Base-by-base conservation (phyloP, 306 rosid genomes). In the Citrullus colocynthis region DNA sequence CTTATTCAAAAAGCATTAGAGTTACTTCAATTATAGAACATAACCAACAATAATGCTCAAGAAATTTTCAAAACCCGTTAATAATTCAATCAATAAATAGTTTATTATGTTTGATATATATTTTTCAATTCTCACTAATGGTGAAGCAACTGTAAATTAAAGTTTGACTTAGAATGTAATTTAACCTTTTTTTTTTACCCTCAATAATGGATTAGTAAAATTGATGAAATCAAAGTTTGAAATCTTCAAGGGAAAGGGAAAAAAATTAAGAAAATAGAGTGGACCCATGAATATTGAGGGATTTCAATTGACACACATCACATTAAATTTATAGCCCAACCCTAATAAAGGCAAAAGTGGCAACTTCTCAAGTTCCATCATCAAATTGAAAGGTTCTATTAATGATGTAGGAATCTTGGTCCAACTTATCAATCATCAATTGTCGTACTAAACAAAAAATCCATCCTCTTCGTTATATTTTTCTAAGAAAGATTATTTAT, bases 401-500 rank as follows among this genome's bases (percentile, higher is more conserved):
- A 66, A 39, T 34, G 21, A 64, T 64, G 42, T 60, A 30, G 20
- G 71, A 64, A 64, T 66, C 42, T 66, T 36, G 73, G 32, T 66
- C 73, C 51, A 66, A 66, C 73, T 18, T 41, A 37, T 66, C 73
- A 39, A 66, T 66, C 73, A 37, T 24, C 28, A 24, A 24, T 24
- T 24, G 1, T 24, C 1, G 28, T 24, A 24, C 28, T 24, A 24
- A 24, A 24, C 1, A 24, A 24, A 24, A 24, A 24, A 24, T 24
- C 28, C 28, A 24, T 24, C 28, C 28, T 24, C 28, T 0, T 24
- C 28, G 28, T 24, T 24, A 24, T 24, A 24, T 24, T 24, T 24
- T 24, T 24, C 28, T 24, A 24, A 24, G 0, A 1, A 24, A 24
- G 28, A 24, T 24, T 24, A 1, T 24, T 24, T 24, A 24, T 24